A percentile compares a stretch with the other conserved stretches of the same genome.
These are phyloP conservation scores for Aspergillus sp. DNA, from an alignment of 2,329 filamentous ascomycete genomes.

Conservation along the genomic window DNA sequence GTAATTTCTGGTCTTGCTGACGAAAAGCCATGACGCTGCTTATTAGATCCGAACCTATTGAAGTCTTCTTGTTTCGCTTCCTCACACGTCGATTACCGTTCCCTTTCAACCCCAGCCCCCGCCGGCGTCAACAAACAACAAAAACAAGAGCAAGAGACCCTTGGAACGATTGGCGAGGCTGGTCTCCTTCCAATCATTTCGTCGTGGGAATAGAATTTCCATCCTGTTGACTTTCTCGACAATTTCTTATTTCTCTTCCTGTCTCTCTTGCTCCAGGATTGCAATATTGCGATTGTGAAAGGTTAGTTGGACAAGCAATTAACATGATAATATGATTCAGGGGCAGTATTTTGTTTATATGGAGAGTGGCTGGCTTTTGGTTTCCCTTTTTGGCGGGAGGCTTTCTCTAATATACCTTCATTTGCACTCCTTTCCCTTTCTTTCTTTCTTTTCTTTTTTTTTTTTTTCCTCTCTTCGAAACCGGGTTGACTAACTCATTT, in stretches of 20 bases:
- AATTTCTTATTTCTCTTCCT: no score
- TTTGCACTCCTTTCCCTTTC: not conserved
- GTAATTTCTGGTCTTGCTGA: not conserved
- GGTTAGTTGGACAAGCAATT: not conserved
- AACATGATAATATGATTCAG: not conserved
- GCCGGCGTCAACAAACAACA: slow-evolving; percentile 1
- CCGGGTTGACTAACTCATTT: not conserved
- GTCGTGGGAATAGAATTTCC: not conserved
- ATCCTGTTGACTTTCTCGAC: not conserved
- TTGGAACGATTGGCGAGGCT: slow-evolving; percentile 16
- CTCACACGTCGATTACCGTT: not conserved
- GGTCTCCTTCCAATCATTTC: slow-evolving; percentile 15
- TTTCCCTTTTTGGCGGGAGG: not conserved
- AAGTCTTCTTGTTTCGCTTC: slow-evolving; percentile 1
- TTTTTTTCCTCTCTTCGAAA: not conserved
- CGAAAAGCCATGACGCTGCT: not conserved
- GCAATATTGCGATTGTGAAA: no score
- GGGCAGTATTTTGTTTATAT: not conserved
- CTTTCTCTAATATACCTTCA: not conserved
- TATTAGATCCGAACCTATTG: slow-evolving; percentile 7
- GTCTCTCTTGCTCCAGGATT: no score
- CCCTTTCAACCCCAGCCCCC: not conserved
- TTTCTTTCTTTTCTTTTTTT: not conserved
- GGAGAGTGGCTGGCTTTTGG: not conserved
- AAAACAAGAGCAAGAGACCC: not conserved